Percentiles rank a stretch among this genome's conserved stretches.
Evolutionary conservation across 1,139 yeast genomes (phyloP).

Genomic region (Taiozyma sp.): DNA sequence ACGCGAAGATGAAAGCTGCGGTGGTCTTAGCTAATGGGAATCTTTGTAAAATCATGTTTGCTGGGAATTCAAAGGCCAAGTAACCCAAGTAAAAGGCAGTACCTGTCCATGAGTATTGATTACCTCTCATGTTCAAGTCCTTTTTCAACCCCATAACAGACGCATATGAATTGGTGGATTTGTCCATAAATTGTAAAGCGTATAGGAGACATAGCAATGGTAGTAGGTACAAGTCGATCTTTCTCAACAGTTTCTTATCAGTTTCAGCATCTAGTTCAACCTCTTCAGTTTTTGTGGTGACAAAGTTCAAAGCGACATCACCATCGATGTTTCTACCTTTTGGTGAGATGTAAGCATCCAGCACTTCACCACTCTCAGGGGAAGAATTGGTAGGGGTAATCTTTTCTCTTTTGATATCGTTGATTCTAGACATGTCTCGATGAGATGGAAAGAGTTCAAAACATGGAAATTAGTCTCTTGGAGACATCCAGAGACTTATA

Average conservation of each 20-base stretch:
- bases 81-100: conserved; percentile 53
- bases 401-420: background rate
- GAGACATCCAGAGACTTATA: no score
- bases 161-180: conserved; percentile 53
- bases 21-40: conserved; percentile 39
- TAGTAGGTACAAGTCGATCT: conserved; percentile 49
- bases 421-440: background rate
- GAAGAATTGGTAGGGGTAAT: background rate
- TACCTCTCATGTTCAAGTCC: conserved; percentile 45
- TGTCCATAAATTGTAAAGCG: conserved; percentile 64
- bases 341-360: background rate
- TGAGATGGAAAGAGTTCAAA: no score
- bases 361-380: background rate
- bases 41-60: conserved; percentile 36
- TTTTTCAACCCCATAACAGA: conserved; percentile 50
- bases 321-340: background rate
- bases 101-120: conserved; percentile 52
- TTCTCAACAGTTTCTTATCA: conserved; percentile 33
- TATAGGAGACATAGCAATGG: conserved; percentile 54
- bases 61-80: conserved; percentile 41
- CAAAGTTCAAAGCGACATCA: conserved; percentile 1
- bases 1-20: conserved; percentile 33
- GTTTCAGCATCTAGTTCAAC: background rate
- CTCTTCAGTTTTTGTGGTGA: background rate
- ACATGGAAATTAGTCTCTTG: no score